A percentile compares a stretch with the other conserved stretches of the same genome.
These are phyloP conservation scores for Ottelia alismoides DNA, from an alignment of 106 monocot genomes.

Conservation along the genomic window DNA sequence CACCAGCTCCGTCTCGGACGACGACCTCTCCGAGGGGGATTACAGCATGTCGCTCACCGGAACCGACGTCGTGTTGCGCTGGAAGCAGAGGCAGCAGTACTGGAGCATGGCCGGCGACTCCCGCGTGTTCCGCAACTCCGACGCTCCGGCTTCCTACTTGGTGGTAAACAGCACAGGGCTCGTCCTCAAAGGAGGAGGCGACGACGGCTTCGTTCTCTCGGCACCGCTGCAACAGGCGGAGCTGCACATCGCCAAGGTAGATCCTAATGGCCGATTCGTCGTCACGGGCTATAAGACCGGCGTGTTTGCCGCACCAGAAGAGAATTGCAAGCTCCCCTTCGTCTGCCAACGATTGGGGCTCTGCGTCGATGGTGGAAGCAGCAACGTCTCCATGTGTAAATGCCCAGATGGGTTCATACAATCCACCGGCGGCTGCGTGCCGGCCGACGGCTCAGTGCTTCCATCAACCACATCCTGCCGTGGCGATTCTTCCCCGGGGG, in stretches of 20 bases:
- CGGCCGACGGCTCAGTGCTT: conserved; percentile 29
- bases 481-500: neutral
- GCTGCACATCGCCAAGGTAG: conserved; percentile 35
- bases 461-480: conserved; percentile 9
- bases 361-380: conserved; percentile 21
- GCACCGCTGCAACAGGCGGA: too few relatives aligned
- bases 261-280: conserved; percentile 27
- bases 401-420: conserved; percentile 36
- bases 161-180: conserved; percentile 42
- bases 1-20: conserved; percentile 19
- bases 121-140: conserved; percentile 21
- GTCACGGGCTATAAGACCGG: conserved; percentile 15
- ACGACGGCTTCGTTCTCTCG: conserved; percentile 1
- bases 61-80: conserved; percentile 26
- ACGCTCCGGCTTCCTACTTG: conserved; percentile 29
- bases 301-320: conserved; percentile 35
- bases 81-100: conserved; percentile 41
- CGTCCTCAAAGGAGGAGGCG: conserved; percentile 17
- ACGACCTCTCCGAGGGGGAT: conserved; percentile 20
- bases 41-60: conserved; percentile 38
- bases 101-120: conserved; percentile 52
- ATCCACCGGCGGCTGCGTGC: conserved; percentile 32
- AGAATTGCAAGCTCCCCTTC: conserved; percentile 50
- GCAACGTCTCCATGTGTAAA: conserved; percentile 17
- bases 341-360: conserved; percentile 36